Percentiles rank a stretch among this genome's conserved stretches.
These are phyloP conservation scores for Cadophora sp. DNA, from an alignment of 2,329 filamentous ascomycete genomes.

Conservation along the genomic window DNA sequence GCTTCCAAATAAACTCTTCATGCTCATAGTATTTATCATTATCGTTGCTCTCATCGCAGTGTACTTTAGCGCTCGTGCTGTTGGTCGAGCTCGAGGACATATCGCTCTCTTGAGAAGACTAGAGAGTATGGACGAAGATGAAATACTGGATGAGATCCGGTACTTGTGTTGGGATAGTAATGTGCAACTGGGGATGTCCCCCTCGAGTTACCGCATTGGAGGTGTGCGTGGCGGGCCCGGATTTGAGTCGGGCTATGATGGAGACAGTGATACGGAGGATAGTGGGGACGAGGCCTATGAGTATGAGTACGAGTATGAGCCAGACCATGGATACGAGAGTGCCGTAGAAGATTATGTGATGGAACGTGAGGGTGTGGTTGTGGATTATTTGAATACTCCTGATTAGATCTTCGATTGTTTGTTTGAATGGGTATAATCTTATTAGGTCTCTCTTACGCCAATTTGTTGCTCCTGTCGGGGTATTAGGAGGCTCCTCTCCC, in stretches of 20 bases:
- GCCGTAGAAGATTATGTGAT: neutral
- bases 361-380: neutral
- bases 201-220: no score
- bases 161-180: neutral
- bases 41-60: neutral
- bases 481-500: neutral
- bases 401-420: neutral
- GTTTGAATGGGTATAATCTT: constrained; percentile 4
- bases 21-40: neutral
- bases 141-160: neutral
- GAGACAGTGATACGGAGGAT: neutral
- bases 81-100: neutral
- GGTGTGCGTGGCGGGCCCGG: neutral
- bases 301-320: neutral
- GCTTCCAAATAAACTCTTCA: neutral
- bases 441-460: neutral
- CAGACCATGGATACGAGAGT: neutral
- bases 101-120: neutral
- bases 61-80: neutral
- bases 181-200: neutral
- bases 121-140: neutral
- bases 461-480: neutral
- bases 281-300: neutral
- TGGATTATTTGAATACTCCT: constrained; percentile 3
- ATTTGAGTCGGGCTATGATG: neutral